phyloP scores from a whole-genome alignment of 768 basidiomycete genomes.

The Lactarius evosmus region DNA sequence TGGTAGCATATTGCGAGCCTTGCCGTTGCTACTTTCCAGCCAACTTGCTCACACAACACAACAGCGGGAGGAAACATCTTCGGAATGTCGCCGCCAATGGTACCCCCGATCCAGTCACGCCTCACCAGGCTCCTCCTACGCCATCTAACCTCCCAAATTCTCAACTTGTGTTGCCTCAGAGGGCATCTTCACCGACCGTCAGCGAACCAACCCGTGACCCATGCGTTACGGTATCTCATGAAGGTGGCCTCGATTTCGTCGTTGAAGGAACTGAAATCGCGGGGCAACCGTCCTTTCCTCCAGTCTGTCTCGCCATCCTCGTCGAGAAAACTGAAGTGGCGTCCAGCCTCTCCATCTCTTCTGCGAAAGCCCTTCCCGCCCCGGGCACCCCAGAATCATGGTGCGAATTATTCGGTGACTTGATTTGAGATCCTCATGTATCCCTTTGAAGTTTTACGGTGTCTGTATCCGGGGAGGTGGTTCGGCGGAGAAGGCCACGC shows the following conservation, averaged over 20 bases:
- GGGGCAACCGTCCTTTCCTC: neutral
- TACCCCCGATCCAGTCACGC: neutral
- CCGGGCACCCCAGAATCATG: neutral
- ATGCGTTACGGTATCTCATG: slow-evolving; percentile 4
- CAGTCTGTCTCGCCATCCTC: neutral
- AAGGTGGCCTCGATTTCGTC: slow-evolving; percentile 14
- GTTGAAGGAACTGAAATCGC: neutral
- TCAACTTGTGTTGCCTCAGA: neutral
- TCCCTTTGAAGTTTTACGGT: slow-evolving; percentile 5
- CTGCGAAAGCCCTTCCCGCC: neutral
- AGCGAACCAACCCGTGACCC: neutral
- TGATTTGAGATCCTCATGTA: neutral
- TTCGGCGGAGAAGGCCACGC: neutral
- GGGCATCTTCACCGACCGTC: neutral
- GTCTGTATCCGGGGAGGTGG: neutral
- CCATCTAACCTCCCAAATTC: neutral
- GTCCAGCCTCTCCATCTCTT: slow-evolving; percentile 2
- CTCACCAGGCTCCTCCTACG: neutral
- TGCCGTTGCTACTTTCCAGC: slow-evolving; percentile 23
- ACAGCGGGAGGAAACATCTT: slow-evolving; percentile 3
- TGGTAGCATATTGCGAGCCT: slow-evolving; percentile 10
- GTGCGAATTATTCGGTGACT: neutral
- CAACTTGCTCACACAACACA: neutral
- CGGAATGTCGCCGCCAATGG: neutral
- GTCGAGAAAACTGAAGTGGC: neutral